Conservation (phyloP, 345 rosid species). For the Eucalyptus brandiana region DNA sequence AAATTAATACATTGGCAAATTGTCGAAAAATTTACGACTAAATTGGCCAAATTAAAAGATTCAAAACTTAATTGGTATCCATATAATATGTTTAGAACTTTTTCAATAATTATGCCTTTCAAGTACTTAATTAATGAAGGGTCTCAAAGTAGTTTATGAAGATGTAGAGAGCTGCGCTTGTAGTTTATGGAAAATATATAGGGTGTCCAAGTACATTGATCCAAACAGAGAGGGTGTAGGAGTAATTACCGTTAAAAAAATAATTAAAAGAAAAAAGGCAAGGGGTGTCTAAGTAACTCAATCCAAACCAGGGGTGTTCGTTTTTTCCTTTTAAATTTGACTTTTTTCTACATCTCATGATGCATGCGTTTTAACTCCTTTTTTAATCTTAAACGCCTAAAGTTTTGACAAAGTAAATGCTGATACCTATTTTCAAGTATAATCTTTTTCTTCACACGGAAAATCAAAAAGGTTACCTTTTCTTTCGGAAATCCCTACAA, state of each 20-base stretch:
- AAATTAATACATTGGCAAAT: background rate
- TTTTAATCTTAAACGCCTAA: background rate
- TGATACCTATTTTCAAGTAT: background rate
- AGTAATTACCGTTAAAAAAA: background rate
- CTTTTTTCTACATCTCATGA: background rate
- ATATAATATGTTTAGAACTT: background rate
- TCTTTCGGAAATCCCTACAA: fast-evolving
- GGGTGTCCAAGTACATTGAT: background rate
- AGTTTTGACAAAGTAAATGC: background rate
- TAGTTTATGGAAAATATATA: background rate
- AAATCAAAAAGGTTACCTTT: background rate
- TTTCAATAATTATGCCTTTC: background rate
- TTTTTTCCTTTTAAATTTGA: background rate
- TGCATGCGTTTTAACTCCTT: background rate
- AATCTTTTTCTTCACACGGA: background rate
- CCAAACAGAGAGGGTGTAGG: background rate
- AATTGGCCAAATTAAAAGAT: fast-evolving
- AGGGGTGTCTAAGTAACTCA: background rate
- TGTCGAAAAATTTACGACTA: fast-evolving
- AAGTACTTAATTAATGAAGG: background rate
- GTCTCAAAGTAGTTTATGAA: background rate
- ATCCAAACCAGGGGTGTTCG: background rate
- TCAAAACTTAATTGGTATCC: fast-evolving
- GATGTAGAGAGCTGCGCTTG: background rate
- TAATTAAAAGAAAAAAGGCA: background rate